A percentile compares a stretch with the other conserved stretches of the same genome.
Conservation (phyloP, 441 rosid species). For the Mallotus japonicus region DNA sequence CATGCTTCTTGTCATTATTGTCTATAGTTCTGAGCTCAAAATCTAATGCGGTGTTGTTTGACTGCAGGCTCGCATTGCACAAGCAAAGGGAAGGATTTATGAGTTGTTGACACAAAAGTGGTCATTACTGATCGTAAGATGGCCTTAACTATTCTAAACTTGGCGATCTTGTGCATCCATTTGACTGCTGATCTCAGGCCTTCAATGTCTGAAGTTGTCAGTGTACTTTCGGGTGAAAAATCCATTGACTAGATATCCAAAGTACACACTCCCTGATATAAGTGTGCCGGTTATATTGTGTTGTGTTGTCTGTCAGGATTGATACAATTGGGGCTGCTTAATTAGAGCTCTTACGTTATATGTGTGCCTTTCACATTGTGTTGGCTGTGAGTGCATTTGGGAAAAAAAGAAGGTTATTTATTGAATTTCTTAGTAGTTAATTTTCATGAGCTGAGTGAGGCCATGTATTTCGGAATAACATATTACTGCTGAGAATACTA, state of each 20-base stretch:
- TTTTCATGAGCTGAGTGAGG: too few relatives aligned
- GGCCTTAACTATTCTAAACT: constrained; percentile 3
- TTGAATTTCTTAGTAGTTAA: too few relatives aligned
- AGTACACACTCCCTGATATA: neutral
- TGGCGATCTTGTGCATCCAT: constrained; percentile 22
- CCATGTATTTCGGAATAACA: too few relatives aligned
- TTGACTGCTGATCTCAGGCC: constrained; percentile 27
- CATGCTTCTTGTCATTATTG: too few relatives aligned
- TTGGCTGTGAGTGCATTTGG: too few relatives aligned
- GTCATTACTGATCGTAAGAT: neutral
- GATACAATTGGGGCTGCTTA: too few relatives aligned
- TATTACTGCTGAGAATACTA: too few relatives aligned
- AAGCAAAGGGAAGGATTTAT: neutral
- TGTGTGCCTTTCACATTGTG: too few relatives aligned
- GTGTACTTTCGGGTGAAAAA: constrained; percentile 1
- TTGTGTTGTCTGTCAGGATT: neutral
- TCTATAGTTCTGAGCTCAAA: neutral
- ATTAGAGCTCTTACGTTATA: too few relatives aligned
- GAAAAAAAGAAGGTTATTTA: too few relatives aligned
- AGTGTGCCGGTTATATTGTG: neutral
- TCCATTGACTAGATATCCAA: neutral
- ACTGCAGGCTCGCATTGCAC: constrained; percentile 22
- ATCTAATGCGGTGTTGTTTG: neutral
- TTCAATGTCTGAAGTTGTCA: constrained; percentile 21
- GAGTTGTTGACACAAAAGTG: constrained; percentile 22